Percentiles rank a stretch among this genome's conserved stretches.
Evolutionary conservation across 1,284 basidiomycete species (phyloP).

Genomic region (Naganishia liquefaciens): DNA sequence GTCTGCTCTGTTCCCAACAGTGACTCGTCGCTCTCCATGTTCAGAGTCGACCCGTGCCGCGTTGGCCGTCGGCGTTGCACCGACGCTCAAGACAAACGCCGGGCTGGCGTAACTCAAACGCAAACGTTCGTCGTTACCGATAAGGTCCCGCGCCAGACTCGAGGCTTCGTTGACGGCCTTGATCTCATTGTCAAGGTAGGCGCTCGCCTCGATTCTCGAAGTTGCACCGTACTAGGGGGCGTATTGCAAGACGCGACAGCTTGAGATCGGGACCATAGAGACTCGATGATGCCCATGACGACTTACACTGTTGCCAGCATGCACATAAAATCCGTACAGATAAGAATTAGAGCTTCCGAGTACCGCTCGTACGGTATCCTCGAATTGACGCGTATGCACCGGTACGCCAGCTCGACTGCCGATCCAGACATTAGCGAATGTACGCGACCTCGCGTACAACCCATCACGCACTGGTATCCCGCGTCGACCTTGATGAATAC

Average conservation of each 20-base stretch:
- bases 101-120: constrained; percentile 44
- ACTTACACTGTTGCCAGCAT: constrained; percentile 33
- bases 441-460: constrained; percentile 24
- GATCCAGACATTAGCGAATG: background rate
- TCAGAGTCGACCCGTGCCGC: constrained; percentile 55
- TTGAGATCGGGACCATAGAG: no score
- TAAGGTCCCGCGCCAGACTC: constrained; percentile 59
- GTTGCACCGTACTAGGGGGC: constrained; percentile 65
- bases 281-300: background rate
- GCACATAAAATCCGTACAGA: constrained; percentile 30
- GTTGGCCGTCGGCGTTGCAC: constrained; percentile 83
- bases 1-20: constrained; percentile 60
- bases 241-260: background rate
- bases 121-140: constrained; percentile 47
- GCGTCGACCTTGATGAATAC: constrained; percentile 79
- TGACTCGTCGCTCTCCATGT: constrained; percentile 42
- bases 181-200: constrained; percentile 71
- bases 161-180: constrained; percentile 69
- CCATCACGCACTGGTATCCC: constrained; percentile 67
- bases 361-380: constrained; percentile 60
- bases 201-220: constrained; percentile 63
- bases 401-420: constrained; percentile 76
- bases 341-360: constrained; percentile 56
- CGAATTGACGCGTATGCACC: constrained; percentile 61
- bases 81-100: constrained; percentile 72